Percentiles rank a stretch among this genome's conserved stretches.
Evolutionary conservation across 2,329 filamentous ascomycete genomes (phyloP).

Genomic region (Colletotrichum truncatum): DNA sequence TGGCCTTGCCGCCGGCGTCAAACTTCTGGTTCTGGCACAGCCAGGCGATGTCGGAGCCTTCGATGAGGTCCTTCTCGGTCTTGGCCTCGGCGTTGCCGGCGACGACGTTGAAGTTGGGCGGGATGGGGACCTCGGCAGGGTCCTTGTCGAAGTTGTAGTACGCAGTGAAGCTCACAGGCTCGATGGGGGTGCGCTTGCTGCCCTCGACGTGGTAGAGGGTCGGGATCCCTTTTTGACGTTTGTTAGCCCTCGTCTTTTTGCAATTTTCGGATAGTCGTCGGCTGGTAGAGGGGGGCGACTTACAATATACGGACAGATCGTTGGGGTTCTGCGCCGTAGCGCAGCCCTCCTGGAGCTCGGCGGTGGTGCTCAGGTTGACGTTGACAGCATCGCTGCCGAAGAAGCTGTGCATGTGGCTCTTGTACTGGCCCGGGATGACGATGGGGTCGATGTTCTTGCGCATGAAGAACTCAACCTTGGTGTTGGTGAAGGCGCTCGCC

Average conservation of each 20-base stretch:
- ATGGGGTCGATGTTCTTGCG: constrained; percentile 45
- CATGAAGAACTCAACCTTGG: constrained; percentile 37
- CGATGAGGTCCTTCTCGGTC: constrained; percentile 31
- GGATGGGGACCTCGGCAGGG: constrained; percentile 54
- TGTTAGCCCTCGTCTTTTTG: constrained; percentile 20
- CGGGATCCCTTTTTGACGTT: constrained; percentile 40
- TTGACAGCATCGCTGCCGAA: constrained; percentile 45
- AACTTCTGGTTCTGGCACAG: constrained; percentile 22
- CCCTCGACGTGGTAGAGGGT: constrained; percentile 52
- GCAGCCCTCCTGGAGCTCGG: constrained; percentile 48
- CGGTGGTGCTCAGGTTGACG: constrained; percentile 37
- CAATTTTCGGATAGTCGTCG: not conserved
- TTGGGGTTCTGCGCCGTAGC: constrained; percentile 53
- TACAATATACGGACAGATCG: constrained; percentile 53
- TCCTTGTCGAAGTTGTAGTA: constrained; percentile 51
- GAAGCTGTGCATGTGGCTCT: constrained; percentile 44
- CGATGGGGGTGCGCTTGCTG: constrained; percentile 46
- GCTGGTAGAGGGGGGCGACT: constrained; percentile 1
- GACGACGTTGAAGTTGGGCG: constrained; percentile 51
- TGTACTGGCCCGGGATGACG: constrained; percentile 41
- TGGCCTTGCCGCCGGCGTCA: constrained; percentile 16
- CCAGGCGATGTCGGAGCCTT: constrained; percentile 27
- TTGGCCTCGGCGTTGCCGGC: constrained; percentile 52
- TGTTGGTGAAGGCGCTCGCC: constrained; percentile 35
- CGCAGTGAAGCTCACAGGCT: constrained; percentile 51